Conservation (phyloP, 345 rosid species). For the Heritiera littoralis region DNA sequence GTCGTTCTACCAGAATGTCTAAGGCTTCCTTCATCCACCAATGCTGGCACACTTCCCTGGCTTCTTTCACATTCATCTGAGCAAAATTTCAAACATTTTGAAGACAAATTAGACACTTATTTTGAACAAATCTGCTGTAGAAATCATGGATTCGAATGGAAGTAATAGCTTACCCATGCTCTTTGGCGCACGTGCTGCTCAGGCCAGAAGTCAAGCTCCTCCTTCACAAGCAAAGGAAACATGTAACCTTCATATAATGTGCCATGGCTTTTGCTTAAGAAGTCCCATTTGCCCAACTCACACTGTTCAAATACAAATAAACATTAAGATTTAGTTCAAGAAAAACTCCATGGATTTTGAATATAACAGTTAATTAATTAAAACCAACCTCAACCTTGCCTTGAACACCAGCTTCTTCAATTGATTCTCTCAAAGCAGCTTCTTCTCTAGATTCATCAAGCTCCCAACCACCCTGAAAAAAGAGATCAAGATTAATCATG, state of each 20-base stretch:
- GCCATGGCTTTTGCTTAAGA: constrained; percentile 73
- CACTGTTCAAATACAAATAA: constrained; percentile 37
- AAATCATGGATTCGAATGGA: neutral
- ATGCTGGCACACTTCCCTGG: constrained; percentile 78
- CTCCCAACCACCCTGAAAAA: constrained; percentile 87
- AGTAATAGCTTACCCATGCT: constrained; percentile 57
- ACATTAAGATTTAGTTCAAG: neutral
- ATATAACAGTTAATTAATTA: neutral
- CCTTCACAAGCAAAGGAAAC: constrained; percentile 83
- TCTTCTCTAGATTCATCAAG: constrained; percentile 78
- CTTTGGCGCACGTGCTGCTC: constrained; percentile 66
- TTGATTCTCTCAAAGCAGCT: constrained; percentile 75
- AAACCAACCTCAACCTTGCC: constrained; percentile 71
- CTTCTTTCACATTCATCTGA: constrained; percentile 67
- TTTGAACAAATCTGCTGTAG: neutral
- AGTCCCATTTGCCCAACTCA: constrained; percentile 77
- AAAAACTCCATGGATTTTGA: neutral
- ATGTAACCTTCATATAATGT: constrained; percentile 81
- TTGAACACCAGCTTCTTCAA: constrained; percentile 87
- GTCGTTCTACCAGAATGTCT: constrained; percentile 55
- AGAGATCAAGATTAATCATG: constrained; percentile 2
- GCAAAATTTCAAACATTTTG: neutral
- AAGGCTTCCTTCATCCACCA: constrained; percentile 97
- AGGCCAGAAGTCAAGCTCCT: constrained; percentile 82
- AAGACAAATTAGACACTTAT: neutral